Base-by-base conservation (phyloP, 2,329 filamentous ascomycete genomes). In the Periglandula ipomoeae region DNA sequence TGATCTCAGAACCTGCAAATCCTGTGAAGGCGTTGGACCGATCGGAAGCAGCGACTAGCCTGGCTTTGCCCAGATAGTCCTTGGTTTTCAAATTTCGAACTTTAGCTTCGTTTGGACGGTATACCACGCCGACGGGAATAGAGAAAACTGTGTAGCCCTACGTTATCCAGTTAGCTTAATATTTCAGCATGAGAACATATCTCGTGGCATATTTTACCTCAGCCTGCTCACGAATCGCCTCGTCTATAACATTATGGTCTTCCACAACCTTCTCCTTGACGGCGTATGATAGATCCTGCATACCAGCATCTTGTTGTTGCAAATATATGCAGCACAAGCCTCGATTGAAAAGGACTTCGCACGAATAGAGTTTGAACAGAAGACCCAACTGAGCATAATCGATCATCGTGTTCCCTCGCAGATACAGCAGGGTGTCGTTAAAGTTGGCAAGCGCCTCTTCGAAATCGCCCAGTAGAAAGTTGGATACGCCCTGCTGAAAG, bases 71-170 rank as follows among this genome's bases (percentile, higher is more conserved):
- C 3, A 98, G 81, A 60, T 98, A 98, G 63, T 98, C 90, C 65
- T 97, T 97, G 20, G 89, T 88, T 73, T 96, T 95, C 60, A 98
- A 74, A 61, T 98, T 98, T 69, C 94, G 94, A 56, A 98, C 93
- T 69, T 98, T 98, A 54, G 93, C 90, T 61, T 95, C 90, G 63
- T 96, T 97, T 20, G 93, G 93, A 50, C 93, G 78, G 68, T 97
- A 98, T 15, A 98, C 80, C 27, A 96, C 87, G 22, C 93, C 93
- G 11, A 97, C 90, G 0, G 93, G 93, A 47, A 97, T 97, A 0
- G 90, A 97, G 70, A 98, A 98, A 38, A 98, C 93, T 0, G 93
- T 97, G 63, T 98, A 98, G 42, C 91, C 93, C 87, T 95, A 53
- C 3, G 32, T 48, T 72, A 59, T 44, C 44, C 9, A 15, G 48